Base-by-base conservation (phyloP, 345 rosid species). In the Carallia brachiata region DNA sequence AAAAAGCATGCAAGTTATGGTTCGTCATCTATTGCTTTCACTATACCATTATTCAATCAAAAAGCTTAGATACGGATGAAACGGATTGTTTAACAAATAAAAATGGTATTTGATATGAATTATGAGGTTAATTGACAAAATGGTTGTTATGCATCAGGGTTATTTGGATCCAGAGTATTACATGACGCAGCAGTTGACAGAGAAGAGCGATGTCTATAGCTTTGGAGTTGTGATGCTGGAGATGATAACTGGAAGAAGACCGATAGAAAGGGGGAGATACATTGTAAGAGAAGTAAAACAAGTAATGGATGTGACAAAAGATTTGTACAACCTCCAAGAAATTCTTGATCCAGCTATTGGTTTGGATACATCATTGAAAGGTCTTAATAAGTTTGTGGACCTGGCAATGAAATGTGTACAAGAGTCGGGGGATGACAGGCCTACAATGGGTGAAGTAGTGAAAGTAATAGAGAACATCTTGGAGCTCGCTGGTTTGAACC, bases 151-250 rank as follows among this genome's bases (percentile, higher is more conserved):
- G 70, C 57, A 10, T 73, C 50, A 93, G 98, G 98, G 97, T 3
- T 91, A 91, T 73, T 62, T 91, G 86, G 97, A 93, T 81, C 97
- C 98, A 0, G 98, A 93, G 77, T 92, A 96, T 62, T 96, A 89
- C 84, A 89, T 90, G 95, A 96, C 97, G 1, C 90, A 90, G 62
- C 95, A 87, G 60, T 70, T 96, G 76, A 96, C 97, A 0, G 99
- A 84, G 70, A 96, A 96, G 87, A 92, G 97, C 9, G 99, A 92
- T 68, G 99, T 96, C 23, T 96, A 92, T 28, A 87, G 99, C 64
- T 96, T 88, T 63, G 99, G 99, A 64, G 91, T 96, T 59, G 79
- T 90, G 52, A 72, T 93, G 90, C 70, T 96, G 65, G 98, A 96
- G 78, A 71, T 96, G 40, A 17, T 89, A 65, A 84, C 97, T 0